phyloP scores from a whole-genome alignment of 2,329 filamentous ascomycete species.

The Penicillium sp. region DNA sequence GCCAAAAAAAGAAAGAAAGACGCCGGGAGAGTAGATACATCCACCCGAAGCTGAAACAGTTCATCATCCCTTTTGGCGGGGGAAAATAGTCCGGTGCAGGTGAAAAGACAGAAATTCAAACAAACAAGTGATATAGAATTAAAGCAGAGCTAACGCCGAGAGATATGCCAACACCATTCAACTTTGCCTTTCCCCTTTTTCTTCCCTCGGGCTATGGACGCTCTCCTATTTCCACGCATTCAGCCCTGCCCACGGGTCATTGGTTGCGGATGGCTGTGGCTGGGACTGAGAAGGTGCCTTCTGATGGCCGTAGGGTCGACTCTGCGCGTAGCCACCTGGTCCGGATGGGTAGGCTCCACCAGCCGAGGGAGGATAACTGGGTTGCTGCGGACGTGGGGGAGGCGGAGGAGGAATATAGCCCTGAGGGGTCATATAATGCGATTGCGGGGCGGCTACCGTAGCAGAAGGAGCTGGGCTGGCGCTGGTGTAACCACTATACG shows the following conservation, averaged over 20 bases:
- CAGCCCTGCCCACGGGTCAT: constrained; percentile 72
- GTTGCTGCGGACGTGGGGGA: constrained; percentile 65
- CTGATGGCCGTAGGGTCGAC: constrained; percentile 47
- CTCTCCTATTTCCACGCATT: constrained; percentile 68
- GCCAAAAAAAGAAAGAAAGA: too few relatives aligned
- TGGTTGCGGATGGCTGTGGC: constrained; percentile 34
- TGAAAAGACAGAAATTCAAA: neutral
- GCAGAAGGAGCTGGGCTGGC: constrained; percentile 37
- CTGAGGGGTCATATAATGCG: constrained; percentile 56
- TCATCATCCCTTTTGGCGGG: neutral
- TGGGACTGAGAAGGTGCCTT: constrained; percentile 44
- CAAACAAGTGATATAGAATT: neutral
- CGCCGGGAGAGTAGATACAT: neutral
- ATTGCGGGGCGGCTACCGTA: constrained; percentile 37
- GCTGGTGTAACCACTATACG: constrained; percentile 40
- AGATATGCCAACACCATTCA: neutral
- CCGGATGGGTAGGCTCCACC: constrained; percentile 57
- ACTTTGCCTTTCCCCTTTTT: neutral
- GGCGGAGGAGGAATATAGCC: constrained; percentile 71
- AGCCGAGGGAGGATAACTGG: constrained; percentile 46
- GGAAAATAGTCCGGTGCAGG: neutral
- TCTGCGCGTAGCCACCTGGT: constrained; percentile 60
- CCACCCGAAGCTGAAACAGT: neutral
- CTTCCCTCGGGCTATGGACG: too few relatives aligned
- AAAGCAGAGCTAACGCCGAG: neutral